phyloP scores from a whole-genome alignment of 192 early-diverging fungal species.

The Coemansia guatemalensis region DNA sequence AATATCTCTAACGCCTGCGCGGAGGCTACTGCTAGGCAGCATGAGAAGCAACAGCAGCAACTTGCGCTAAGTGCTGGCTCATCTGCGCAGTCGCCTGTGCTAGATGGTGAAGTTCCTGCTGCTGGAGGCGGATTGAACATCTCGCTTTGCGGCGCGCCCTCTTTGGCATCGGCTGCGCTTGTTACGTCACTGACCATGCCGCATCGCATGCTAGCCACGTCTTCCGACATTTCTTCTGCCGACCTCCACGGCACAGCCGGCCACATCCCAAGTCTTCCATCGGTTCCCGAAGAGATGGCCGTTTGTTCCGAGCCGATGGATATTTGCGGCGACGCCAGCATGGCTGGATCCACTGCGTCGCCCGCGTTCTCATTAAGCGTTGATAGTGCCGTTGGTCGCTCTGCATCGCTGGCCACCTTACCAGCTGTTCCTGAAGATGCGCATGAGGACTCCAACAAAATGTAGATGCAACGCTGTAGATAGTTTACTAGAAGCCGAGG shows the following conservation, averaged over 20 bases:
- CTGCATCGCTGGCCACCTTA: slow-evolving; percentile 10
- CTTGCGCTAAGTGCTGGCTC: background rate
- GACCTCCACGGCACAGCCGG: background rate
- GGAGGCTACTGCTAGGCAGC: slow-evolving; percentile 4
- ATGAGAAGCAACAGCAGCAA: slow-evolving; percentile 9
- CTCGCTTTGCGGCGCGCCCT: slow-evolving; percentile 3
- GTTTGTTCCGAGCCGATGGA: slow-evolving; percentile 16
- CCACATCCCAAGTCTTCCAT: slow-evolving; percentile 26
- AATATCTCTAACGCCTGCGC: background rate
- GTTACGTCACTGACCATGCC: slow-evolving; percentile 19
- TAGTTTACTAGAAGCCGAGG: background rate
- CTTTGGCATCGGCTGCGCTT: slow-evolving; percentile 10
- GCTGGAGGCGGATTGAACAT: slow-evolving; percentile 6
- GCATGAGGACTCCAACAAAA: slow-evolving; percentile 9
- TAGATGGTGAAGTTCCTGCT: background rate
- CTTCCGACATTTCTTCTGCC: slow-evolving; percentile 13
- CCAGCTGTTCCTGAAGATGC: slow-evolving; percentile 21
- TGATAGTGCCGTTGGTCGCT: background rate
- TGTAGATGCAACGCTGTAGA: background rate
- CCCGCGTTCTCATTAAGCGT: background rate
- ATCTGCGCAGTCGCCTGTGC: too few relatives aligned
- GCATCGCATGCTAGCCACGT: slow-evolving; percentile 14
- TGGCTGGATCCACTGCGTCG: slow-evolving; percentile 18
- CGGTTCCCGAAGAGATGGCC: slow-evolving; percentile 34
- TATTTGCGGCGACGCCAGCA: slow-evolving; percentile 1